These are phyloP conservation scores for Mycena amicta DNA, from an alignment of 768 basidiomycete genomes.

Conservation along the genomic window DNA sequence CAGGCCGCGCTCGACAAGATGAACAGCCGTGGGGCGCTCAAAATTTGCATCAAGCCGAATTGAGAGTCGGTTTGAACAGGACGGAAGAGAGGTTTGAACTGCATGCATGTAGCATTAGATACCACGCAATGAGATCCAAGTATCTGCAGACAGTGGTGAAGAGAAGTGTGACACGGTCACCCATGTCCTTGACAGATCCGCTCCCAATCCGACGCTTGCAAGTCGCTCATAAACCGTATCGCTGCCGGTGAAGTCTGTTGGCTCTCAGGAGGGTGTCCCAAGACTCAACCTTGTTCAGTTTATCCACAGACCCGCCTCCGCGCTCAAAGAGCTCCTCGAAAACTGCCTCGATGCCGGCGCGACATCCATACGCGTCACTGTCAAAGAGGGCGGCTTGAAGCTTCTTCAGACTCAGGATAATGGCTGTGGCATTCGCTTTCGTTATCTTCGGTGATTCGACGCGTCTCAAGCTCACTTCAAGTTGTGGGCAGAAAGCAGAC, in stretches of 20 bases:
- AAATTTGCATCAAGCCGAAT: slow-evolving; percentile 57
- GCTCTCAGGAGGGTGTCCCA: too few species aligned
- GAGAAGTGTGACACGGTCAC: too few species aligned
- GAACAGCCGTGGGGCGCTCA: slow-evolving; percentile 44
- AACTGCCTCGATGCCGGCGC: slow-evolving; percentile 94
- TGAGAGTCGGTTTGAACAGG: not conserved
- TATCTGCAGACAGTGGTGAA: too few species aligned
- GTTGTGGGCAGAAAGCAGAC: slow-evolving; percentile 72
- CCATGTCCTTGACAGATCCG: slow-evolving; percentile 39
- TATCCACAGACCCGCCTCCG: slow-evolving; percentile 89
- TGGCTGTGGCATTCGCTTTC: slow-evolving; percentile 89
- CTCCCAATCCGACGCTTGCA: slow-evolving; percentile 74
- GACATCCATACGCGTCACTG: slow-evolving; percentile 80
- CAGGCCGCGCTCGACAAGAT: slow-evolving; percentile 58
- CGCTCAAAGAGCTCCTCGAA: slow-evolving; percentile 94
- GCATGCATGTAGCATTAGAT: not conserved
- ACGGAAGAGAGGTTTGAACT: not conserved
- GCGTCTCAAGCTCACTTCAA: not conserved
- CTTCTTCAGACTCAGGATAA: slow-evolving; percentile 96
- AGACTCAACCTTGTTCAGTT: slow-evolving; percentile 53
- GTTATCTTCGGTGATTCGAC: slow-evolving; percentile 28
- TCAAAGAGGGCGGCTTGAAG: slow-evolving; percentile 96
- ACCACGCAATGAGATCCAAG: not conserved
- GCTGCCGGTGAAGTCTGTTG: slow-evolving; percentile 70
- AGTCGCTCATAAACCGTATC: slow-evolving; percentile 84